Conservation (phyloP, 768 basidiomycete species). For the Suillus ampliporus region DNA sequence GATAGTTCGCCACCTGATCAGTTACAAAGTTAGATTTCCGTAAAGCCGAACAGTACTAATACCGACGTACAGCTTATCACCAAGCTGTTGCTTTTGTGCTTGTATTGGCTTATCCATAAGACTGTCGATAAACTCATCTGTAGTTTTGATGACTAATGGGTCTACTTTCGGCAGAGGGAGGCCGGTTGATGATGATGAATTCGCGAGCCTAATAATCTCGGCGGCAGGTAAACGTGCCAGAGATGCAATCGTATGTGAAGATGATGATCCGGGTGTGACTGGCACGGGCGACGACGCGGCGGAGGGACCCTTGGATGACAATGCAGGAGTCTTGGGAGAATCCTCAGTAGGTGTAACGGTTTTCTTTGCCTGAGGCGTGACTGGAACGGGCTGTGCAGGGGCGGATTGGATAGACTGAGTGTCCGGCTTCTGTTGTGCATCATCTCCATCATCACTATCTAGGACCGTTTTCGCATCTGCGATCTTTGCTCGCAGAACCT, state of each 20-base stretch:
- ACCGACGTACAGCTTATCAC: slow-evolving; percentile 71
- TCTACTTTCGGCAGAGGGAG: slow-evolving; percentile 75
- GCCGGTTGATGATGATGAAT: slow-evolving; percentile 48
- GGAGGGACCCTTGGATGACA: slow-evolving; percentile 77
- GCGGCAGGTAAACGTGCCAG: slow-evolving; percentile 76
- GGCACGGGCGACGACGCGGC: slow-evolving; percentile 75
- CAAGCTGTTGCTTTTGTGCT: slow-evolving; percentile 78
- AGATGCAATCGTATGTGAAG: slow-evolving; percentile 65
- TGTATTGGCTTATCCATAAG: slow-evolving; percentile 59
- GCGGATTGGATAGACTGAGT: slow-evolving; percentile 26
- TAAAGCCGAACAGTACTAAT: neutral
- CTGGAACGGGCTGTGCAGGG: slow-evolving; percentile 43
- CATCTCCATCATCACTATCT: slow-evolving; percentile 70
- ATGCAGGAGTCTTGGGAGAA: slow-evolving; percentile 76
- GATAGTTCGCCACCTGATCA: slow-evolving; percentile 55
- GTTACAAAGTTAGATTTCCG: neutral
- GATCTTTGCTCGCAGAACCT: slow-evolving; percentile 77
- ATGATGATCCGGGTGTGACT: slow-evolving; percentile 54
- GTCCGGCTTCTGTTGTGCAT: slow-evolving; percentile 39
- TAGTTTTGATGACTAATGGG: slow-evolving; percentile 66
- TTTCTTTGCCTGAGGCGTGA: slow-evolving; percentile 72
- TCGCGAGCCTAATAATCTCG: slow-evolving; percentile 74
- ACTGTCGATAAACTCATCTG: slow-evolving; percentile 74
- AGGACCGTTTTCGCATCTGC: slow-evolving; percentile 83
- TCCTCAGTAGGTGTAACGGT: slow-evolving; percentile 43